Evolutionary conservation across 129 eudicot genomes (phyloP), one percentile per base, ranked within the genome.

Genomic region (Chrysanthemum makinoi): DNA sequence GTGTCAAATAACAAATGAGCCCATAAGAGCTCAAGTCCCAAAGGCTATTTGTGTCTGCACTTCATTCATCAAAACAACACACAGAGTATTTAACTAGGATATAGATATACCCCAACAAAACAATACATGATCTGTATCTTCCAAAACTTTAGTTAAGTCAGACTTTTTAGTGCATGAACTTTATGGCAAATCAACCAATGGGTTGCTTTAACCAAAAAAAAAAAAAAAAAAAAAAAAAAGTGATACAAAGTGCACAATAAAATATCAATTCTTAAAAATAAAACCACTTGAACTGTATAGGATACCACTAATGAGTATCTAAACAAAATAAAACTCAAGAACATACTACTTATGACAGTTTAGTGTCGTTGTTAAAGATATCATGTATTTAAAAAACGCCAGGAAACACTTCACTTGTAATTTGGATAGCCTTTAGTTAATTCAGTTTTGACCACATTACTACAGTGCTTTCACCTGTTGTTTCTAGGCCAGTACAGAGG

Each of bases 161-260:
- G 15, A 63, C 26, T 63, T 33, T 35, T 35, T 63, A 16, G 68
- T n/a, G 8, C 9, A n/a, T 15, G 8, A 63, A 62, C 22, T 62
- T 62, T 62, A 61, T 61, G 22, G 46, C 22, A 62, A 62, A 30
- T 62, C 66, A 62, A 26, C 3, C 66, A 30, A 62, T 3, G 15
- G 66, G 22, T 67, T 48, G 46, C 44, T 66, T 48, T 55, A 55
- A 1, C 8, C 1, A 9, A 54, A 15, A 8, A 17, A 54, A 17
- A n/a, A 15, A 15, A 0, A 2, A 50, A 49, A 6, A 2, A 49
- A 49, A 51, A 52, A 52, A 52, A 17, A 5, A 14, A 4, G 7
- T 3, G 6, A 57, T 30, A 58, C 33, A 20, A 20, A 58, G 26
- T 1, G 46, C 8, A 39, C 46, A 39, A 39, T 39, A 4, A 33